phyloP scores from a whole-genome alignment of 768 basidiomycete genomes.

The Lactarius deliciosus region DNA sequence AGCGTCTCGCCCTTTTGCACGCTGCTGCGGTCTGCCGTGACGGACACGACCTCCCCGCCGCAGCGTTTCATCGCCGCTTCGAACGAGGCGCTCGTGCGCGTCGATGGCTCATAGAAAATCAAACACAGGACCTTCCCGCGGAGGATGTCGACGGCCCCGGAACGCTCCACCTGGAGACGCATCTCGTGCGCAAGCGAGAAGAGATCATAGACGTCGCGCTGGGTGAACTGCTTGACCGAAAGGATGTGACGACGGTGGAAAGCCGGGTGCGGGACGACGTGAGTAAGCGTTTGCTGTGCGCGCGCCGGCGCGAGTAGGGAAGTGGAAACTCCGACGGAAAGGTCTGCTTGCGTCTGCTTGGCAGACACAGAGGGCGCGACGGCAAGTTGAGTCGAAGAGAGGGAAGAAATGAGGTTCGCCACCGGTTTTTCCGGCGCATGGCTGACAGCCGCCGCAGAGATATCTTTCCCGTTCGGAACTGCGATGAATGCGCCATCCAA shows the following conservation, averaged over 20 bases:
- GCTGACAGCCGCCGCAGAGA: constrained; percentile 52
- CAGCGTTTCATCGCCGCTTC: constrained; percentile 99
- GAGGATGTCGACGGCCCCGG: constrained; percentile 82
- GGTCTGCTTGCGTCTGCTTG: constrained; percentile 15
- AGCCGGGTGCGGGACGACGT: constrained; percentile 67
- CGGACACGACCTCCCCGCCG: constrained; percentile 91
- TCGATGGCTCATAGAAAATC: constrained; percentile 96
- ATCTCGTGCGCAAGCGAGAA: constrained; percentile 96
- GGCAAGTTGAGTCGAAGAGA: constrained; percentile 8
- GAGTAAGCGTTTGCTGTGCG: constrained; percentile 44
- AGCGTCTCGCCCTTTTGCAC: constrained; percentile 92
- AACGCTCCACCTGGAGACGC: constrained; percentile 92
- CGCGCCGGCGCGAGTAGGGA: constrained; percentile 37
- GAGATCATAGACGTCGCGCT: constrained; percentile 87
- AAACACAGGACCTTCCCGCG: constrained; percentile 90
- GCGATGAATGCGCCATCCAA: constrained; percentile 77
- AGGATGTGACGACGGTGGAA: constrained; percentile 95
- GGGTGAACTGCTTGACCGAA: constrained; percentile 89
- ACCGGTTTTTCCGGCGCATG: constrained; percentile 20
- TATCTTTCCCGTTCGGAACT: constrained; percentile 63
- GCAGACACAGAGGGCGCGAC: constrained; percentile 10
- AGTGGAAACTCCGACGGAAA: constrained; percentile 3
- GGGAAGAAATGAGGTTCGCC: constrained; percentile 3
- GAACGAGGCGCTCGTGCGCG: constrained; percentile 92
- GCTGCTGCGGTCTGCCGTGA: constrained; percentile 79